Evolutionary conservation across 441 rosid genomes (phyloP).

Genomic region (Dalechampia spathulata): DNA sequence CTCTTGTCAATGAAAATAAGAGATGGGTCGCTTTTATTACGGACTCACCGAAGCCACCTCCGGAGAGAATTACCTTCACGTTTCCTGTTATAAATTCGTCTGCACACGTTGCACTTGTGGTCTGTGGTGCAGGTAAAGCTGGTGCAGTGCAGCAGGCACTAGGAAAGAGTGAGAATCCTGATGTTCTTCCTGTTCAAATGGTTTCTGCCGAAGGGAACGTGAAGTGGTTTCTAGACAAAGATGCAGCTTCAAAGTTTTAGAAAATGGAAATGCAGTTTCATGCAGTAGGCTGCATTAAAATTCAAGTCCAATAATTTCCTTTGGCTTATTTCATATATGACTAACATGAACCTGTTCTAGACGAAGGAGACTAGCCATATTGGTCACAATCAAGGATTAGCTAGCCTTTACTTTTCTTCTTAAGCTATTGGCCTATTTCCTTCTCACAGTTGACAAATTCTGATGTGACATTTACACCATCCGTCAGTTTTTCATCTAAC

Average conservation of each 20-base stretch:
- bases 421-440: too few relatives aligned
- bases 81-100: constrained; percentile 83
- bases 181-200: constrained; percentile 48
- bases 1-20: constrained; percentile 48
- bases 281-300: too few relatives aligned
- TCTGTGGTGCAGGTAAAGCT: constrained; percentile 62
- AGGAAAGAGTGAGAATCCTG: constrained; percentile 28
- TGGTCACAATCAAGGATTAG: too few relatives aligned
- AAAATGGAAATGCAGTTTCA: not conserved
- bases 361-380: too few relatives aligned
- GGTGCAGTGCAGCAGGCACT: constrained; percentile 48
- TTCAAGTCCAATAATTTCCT: too few relatives aligned
- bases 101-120: constrained; percentile 56
- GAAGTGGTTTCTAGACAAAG: constrained; percentile 83
- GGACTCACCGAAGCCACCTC: constrained; percentile 88
- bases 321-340: too few relatives aligned
- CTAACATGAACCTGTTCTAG: too few relatives aligned
- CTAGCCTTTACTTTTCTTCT: too few relatives aligned
- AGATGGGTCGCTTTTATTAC: constrained; percentile 69
- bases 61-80: constrained; percentile 71
- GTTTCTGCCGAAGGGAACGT: constrained; percentile 65
- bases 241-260: constrained; percentile 64
- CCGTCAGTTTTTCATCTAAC: too few relatives aligned
- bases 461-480: too few relatives aligned
- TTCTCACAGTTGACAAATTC: too few relatives aligned